phyloP scores from a whole-genome alignment of 1,284 basidiomycete genomes.

The Cystobasidium pallidum region DNA sequence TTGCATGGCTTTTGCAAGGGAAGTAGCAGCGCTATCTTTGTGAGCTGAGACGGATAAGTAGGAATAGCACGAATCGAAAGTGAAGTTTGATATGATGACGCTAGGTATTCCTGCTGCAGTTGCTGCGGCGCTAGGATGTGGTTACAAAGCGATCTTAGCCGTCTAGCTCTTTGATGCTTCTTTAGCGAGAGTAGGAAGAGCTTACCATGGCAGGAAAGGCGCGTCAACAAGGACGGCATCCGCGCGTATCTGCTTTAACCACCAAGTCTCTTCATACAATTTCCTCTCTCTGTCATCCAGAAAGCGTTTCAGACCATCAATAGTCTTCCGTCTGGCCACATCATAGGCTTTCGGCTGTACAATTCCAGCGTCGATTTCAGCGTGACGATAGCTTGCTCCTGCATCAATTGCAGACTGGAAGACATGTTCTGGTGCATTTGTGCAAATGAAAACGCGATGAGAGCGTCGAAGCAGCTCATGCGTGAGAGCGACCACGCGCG shows the following conservation, averaged over 20 bases:
- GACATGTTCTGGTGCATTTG: constrained; percentile 51
- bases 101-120: constrained; percentile 67
- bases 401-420: constrained; percentile 49
- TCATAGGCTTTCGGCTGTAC: constrained; percentile 55
- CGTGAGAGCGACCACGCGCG: constrained; percentile 52
- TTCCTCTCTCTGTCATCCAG: constrained; percentile 64
- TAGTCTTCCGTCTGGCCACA: constrained; percentile 70
- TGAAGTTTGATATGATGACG: constrained; percentile 74
- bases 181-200: constrained; percentile 27
- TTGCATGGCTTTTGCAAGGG: constrained; percentile 14
- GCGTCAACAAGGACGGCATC: constrained; percentile 73
- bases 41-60: constrained; percentile 63
- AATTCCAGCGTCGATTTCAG: constrained; percentile 52
- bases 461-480: constrained; percentile 48
- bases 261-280: constrained; percentile 64
- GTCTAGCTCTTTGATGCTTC: background rate
- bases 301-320: constrained; percentile 66
- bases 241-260: constrained; percentile 61
- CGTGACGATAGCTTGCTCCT: constrained; percentile 48
- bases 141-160: background rate
- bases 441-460: constrained; percentile 52
- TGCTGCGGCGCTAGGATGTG: constrained; percentile 66
- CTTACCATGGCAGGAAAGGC: constrained; percentile 74
- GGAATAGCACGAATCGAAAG: constrained; percentile 78
- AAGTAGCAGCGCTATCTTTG: constrained; percentile 14